These are phyloP conservation scores for Ceratobasidium sp. DNA, from an alignment of 1,284 basidiomycete genomes.

Conservation along the genomic window DNA sequence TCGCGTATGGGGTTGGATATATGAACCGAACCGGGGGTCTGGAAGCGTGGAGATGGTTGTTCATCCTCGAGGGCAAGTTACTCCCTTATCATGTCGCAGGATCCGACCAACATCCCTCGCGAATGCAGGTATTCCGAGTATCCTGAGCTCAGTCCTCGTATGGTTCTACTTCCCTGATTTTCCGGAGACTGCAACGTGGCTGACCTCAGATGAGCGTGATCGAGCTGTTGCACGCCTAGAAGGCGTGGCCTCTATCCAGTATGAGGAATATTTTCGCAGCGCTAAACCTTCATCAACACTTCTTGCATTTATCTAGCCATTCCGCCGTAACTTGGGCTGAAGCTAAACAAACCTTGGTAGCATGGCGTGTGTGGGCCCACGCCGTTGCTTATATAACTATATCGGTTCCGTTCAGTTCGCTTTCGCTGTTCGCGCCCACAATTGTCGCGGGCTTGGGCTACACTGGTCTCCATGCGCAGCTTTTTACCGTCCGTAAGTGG, in stretches of 20 bases:
- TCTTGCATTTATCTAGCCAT: background rate
- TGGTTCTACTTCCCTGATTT: slow-evolving; percentile 57
- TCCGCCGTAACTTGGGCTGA: slow-evolving; percentile 21
- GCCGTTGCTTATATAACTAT: slow-evolving; percentile 50
- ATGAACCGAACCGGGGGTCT: slow-evolving; percentile 49
- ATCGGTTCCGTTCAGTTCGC: slow-evolving; percentile 51
- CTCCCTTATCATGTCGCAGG: slow-evolving; percentile 49
- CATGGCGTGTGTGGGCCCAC: slow-evolving; percentile 24
- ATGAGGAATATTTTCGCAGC: background rate
- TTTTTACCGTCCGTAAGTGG: slow-evolving; percentile 64
- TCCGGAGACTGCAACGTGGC: slow-evolving; percentile 55
- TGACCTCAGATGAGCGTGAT: slow-evolving; percentile 49
- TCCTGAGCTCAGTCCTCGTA: slow-evolving; percentile 50
- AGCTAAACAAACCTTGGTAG: slow-evolving; percentile 15
- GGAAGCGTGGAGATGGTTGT: slow-evolving; percentile 54
- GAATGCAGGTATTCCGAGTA: slow-evolving; percentile 18
- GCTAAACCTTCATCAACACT: no score
- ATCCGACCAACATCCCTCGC: no score
- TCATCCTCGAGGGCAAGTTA: slow-evolving; percentile 59
- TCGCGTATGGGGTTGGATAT: slow-evolving; percentile 53
- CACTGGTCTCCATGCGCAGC: slow-evolving; percentile 57
- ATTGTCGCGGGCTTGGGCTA: slow-evolving; percentile 56
- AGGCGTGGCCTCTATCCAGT: slow-evolving; percentile 46
- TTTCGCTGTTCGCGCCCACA: slow-evolving; percentile 53
- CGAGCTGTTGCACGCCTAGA: slow-evolving; percentile 48